These are phyloP conservation scores for Phytopythium mirpurense DNA, from an alignment of 352 stramenopile genomes.

Conservation along the genomic window DNA sequence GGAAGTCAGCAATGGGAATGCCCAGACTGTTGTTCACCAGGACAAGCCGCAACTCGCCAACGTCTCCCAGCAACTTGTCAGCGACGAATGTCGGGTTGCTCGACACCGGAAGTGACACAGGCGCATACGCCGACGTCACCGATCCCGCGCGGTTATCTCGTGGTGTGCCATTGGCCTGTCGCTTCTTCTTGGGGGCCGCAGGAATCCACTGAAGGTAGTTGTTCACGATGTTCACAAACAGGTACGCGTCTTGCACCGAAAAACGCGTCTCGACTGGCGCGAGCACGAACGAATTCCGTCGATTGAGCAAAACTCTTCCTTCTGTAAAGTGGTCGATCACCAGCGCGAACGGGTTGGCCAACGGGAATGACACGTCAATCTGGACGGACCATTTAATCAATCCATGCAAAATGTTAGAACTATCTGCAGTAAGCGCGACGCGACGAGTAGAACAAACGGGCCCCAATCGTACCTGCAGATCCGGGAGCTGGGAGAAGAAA, in stretches of 20 bases:
- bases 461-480: constrained; percentile 51
- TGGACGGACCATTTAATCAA: constrained; percentile 13
- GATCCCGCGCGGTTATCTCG: constrained; percentile 3
- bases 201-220: constrained; percentile 72
- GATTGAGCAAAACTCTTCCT: constrained; percentile 36
- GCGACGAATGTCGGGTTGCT: constrained; percentile 33
- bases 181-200: constrained; percentile 1
- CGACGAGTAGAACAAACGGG: neutral
- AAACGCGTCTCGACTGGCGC: constrained; percentile 81
- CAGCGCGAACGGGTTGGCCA: constrained; percentile 79
- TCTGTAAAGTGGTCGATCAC: constrained; percentile 82
- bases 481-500: constrained; percentile 83
- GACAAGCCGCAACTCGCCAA: constrained; percentile 79
- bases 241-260: constrained; percentile 78
- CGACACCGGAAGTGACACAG: neutral
- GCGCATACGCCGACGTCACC: constrained; percentile 4
- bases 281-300: constrained; percentile 76
- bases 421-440: neutral
- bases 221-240: constrained; percentile 83
- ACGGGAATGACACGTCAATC: constrained; percentile 81
- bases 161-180: constrained; percentile 3
- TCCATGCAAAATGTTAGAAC: neutral
- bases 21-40: constrained; percentile 87
- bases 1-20: constrained; percentile 83
- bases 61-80: constrained; percentile 81